Conservation (phyloP, 2,329 filamentous ascomycete species). For the Colletotrichum sp. region DNA sequence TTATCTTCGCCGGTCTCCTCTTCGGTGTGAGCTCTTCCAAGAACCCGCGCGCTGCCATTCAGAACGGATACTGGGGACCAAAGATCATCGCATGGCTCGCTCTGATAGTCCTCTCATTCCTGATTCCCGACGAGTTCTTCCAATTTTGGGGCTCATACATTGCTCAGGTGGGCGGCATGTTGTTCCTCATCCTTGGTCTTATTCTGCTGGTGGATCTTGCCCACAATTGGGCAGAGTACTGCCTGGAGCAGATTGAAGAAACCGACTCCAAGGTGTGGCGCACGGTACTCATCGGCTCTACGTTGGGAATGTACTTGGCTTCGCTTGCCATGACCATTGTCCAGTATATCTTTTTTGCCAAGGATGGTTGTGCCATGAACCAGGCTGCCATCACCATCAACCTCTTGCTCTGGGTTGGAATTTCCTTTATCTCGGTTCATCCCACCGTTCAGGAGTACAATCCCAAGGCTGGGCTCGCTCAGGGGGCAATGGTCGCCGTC, state of each 20-base stretch:
- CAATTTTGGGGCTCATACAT: conserved; percentile 96
- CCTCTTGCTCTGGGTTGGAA: conserved; percentile 78
- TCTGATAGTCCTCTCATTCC: conserved; percentile 88
- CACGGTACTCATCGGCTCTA: conserved; percentile 86
- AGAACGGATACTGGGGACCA: conserved; percentile 99
- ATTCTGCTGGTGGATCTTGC: conserved; percentile 94
- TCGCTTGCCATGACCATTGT: conserved; percentile 93
- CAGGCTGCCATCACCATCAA: conserved; percentile 96
- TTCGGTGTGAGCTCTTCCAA: conserved; percentile 88
- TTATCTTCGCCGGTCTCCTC: conserved; percentile 82
- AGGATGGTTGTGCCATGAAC: conserved; percentile 87
- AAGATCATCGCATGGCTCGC: conserved; percentile 90
- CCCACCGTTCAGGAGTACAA: conserved; percentile 91
- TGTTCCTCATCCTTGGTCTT: conserved; percentile 92
- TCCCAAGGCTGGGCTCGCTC: conserved; percentile 91
- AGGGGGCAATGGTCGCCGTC: conserved; percentile 94
- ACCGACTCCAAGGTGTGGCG: conserved; percentile 87
- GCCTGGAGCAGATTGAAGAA: conserved; percentile 90
- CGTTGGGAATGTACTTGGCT: conserved; percentile 89
- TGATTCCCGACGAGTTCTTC: conserved; percentile 95
- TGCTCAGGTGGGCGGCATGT: conserved; percentile 83
- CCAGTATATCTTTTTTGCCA: conserved; percentile 97
- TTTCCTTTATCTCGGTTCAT: conserved; percentile 88
- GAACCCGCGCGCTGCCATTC: conserved; percentile 84
- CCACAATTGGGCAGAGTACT: conserved; percentile 97